Conservation (phyloP, 352 stramenopile genomes). For the Pythium aphanidermatum region DNA sequence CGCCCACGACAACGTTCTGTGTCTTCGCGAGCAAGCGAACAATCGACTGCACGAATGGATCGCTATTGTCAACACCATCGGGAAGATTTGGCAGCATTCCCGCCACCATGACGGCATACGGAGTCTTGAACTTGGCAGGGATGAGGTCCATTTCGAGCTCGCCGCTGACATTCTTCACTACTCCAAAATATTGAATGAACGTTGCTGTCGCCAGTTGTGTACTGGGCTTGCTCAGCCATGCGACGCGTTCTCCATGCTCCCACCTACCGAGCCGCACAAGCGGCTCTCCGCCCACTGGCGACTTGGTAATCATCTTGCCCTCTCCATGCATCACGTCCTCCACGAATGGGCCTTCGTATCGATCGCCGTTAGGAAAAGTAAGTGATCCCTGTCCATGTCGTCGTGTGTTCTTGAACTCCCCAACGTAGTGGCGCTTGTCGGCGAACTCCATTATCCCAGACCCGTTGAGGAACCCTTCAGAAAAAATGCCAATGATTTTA, state of each 20-base stretch:
- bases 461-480: constrained; percentile 51
- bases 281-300: constrained; percentile 29
- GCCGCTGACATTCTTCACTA: constrained; percentile 29
- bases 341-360: constrained; percentile 88
- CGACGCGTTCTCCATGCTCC: constrained; percentile 50
- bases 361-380: constrained; percentile 83
- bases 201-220: constrained; percentile 63
- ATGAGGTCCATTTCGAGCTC: constrained; percentile 65
- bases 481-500: constrained; percentile 48
- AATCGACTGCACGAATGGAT: constrained; percentile 66
- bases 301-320: constrained; percentile 52
- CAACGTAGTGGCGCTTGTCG: constrained; percentile 63
- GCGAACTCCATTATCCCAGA: constrained; percentile 54
- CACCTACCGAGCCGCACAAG: constrained; percentile 59
- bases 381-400: constrained; percentile 77
- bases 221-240: constrained; percentile 66
- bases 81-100: constrained; percentile 64
- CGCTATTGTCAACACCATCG: constrained; percentile 53
- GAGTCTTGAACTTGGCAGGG: constrained; percentile 56
- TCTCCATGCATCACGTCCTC: constrained; percentile 83
- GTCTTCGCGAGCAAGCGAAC: constrained; percentile 70
- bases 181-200: constrained; percentile 71
- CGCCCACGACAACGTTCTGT: constrained; percentile 64
- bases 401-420: constrained; percentile 48
- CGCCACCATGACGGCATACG: constrained; percentile 79